phyloP scores from a whole-genome alignment of 148 eudicot species.

The Rhododendron kiyosumense region DNA sequence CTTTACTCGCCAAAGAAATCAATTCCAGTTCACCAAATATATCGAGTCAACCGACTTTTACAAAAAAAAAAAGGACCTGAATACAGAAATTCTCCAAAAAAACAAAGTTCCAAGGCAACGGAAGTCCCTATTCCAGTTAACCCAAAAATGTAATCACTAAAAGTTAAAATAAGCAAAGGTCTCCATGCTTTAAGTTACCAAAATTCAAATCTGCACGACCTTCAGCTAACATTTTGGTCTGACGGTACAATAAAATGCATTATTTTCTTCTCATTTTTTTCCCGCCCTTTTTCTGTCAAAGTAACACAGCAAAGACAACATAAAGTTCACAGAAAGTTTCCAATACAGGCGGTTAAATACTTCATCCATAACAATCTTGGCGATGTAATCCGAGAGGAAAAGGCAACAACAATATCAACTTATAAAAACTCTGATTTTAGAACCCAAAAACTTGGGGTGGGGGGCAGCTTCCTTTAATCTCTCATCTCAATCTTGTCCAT shows the following conservation, averaged over 20 bases:
- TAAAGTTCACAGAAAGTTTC: background rate
- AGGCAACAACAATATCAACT: slow-evolving; percentile 1
- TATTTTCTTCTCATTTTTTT: background rate
- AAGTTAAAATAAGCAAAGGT: background rate
- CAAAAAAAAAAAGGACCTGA: too few species aligned
- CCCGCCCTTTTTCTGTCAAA: background rate
- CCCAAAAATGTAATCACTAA: background rate
- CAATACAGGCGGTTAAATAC: background rate
- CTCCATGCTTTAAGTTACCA: background rate
- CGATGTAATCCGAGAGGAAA: background rate
- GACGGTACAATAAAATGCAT: background rate
- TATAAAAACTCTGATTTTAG: background rate
- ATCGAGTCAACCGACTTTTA: too few species aligned
- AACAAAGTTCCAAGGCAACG: background rate
- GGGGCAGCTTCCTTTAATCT: background rate
- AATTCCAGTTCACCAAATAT: too few species aligned
- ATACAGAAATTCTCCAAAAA: background rate
- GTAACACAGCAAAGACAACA: background rate
- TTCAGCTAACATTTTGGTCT: background rate
- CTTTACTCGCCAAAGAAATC: too few species aligned
- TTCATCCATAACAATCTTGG: background rate
- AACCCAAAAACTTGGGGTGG: background rate
- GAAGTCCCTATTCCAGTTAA: background rate
- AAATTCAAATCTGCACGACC: background rate
- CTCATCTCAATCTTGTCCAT: background rate